phyloP scores from a whole-genome alignment of 2,329 filamentous ascomycete genomes.

The Chlorencoelia australis region DNA sequence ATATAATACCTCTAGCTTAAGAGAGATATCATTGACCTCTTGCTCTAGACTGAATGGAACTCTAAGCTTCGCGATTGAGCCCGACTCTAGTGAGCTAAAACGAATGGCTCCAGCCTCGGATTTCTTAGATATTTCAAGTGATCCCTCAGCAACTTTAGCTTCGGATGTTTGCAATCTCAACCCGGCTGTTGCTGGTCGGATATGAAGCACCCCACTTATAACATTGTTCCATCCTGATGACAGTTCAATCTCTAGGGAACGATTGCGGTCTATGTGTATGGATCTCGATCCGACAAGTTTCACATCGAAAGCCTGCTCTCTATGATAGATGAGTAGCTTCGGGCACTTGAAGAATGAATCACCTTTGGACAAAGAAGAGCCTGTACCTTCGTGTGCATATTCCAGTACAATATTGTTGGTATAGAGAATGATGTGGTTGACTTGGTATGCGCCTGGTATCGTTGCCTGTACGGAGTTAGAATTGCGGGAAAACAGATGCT shows the following conservation, averaged over 20 bases:
- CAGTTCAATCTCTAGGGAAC: conserved; percentile 65
- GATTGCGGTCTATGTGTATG: conserved; percentile 71
- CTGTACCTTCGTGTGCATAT: conserved; percentile 47
- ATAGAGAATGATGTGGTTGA: conserved; percentile 60
- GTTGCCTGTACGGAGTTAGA: conserved; percentile 40
- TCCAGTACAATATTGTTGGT: conserved; percentile 54
- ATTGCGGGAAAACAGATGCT: neutral
- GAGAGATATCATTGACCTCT: conserved; percentile 57
- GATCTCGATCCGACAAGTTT: conserved; percentile 55
- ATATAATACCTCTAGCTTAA: conserved; percentile 70
- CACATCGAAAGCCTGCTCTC: conserved; percentile 56
- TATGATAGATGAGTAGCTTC: conserved; percentile 64
- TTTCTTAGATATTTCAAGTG: conserved; percentile 36
- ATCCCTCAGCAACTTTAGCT: conserved; percentile 37
- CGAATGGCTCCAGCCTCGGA: conserved; percentile 44
- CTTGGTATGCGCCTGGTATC: conserved; percentile 62
- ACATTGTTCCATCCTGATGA: conserved; percentile 66
- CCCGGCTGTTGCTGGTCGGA: conserved; percentile 56
- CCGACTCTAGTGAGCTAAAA: conserved; percentile 37
- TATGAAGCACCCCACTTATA: conserved; percentile 45
- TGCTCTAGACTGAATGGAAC: conserved; percentile 81
- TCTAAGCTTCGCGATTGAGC: conserved; percentile 45
- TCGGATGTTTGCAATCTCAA: conserved; percentile 53
- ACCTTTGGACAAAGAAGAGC: conserved; percentile 8
- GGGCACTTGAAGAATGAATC: conserved; percentile 45